These are phyloP conservation scores for Heritiera fomes DNA, from an alignment of 345 rosid species.

Conservation along the genomic window DNA sequence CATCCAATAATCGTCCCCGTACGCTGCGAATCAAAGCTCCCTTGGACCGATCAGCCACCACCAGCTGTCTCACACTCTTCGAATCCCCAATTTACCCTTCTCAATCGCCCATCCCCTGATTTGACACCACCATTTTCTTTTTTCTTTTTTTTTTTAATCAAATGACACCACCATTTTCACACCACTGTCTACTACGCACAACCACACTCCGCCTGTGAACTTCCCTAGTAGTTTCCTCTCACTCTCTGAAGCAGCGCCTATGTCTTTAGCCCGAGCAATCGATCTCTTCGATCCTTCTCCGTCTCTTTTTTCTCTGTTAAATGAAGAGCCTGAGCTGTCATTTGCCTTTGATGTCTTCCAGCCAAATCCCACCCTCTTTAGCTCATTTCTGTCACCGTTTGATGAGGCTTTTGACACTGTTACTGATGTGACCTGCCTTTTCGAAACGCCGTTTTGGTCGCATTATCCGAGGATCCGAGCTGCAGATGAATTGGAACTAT, in stretches of 20 bases:
- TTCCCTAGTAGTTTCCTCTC: not conserved
- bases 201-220: not conserved
- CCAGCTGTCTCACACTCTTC: not conserved
- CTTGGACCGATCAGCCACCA: not conserved
- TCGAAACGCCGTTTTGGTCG: not conserved
- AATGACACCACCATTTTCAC: not conserved
- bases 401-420: not conserved
- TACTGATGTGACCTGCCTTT: not conserved
- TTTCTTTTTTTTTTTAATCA: too few species aligned
- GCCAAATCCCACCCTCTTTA: not conserved
- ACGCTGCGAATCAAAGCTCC: not conserved
- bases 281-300: not conserved
- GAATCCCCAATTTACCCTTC: not conserved
- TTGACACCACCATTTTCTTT: not conserved
- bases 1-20: not conserved
- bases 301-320: not conserved
- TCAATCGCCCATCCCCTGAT: not conserved
- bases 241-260: not conserved
- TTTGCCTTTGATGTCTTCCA: not conserved
- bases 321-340: not conserved
- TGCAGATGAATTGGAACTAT: too few species aligned
- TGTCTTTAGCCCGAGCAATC: not conserved
- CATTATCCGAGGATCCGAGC: not conserved
- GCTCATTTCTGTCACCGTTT: not conserved
- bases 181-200: too few species aligned